Evolutionary conservation across 2,329 filamentous ascomycete species (phyloP), one percentile per base, ranked within the genome.

Genomic region (Aspergillus tamarii): DNA sequence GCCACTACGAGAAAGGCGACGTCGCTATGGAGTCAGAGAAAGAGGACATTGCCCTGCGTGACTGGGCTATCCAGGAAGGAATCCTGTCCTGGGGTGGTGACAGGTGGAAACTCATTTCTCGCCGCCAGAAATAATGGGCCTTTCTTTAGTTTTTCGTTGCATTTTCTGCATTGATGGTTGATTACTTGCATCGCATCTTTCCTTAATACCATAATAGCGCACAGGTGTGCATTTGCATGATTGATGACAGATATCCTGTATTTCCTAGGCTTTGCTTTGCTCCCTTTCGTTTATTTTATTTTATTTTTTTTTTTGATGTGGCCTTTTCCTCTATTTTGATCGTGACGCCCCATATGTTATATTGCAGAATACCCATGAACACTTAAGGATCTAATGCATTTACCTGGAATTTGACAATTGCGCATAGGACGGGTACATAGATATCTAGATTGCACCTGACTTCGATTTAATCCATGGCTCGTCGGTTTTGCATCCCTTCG

Each of bases 31-130:
- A 58, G 1, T 12, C 5, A 21, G 56, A 58, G 16, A 26, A 26
- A 16, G 56, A 58, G 28, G 56, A 58, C 32, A 43, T 46, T 39
- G 41, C 28, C 41, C 30, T 58, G 7, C 36, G 41, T 9, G 56
- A 58, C 41, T 58, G 56, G 56, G 56, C 56, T 9, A 11, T 58
- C 46, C 8, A 52, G 16, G 43, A 53, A 32, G 50, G 50, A n/a
- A 53, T 53, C n/a, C 2, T 53, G 16, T n/a, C 28, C 30, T 23
- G 30, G 50, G 30, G 16, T 5, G 50, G n/a, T 4, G 30, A 30
- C 16, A n/a, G 11, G 50, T 53, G 50, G 50, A 36, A 34, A 11
- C 30, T 53, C 2, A 19, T n/a, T 12, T 53, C 50, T 53, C 30
- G 11, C 21, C 34, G 50, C 12, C 19, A 53, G 50, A 21, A 36